Conservation (phyloP, 2,329 filamentous ascomycete species). For the Biscogniauxia sp. region DNA sequence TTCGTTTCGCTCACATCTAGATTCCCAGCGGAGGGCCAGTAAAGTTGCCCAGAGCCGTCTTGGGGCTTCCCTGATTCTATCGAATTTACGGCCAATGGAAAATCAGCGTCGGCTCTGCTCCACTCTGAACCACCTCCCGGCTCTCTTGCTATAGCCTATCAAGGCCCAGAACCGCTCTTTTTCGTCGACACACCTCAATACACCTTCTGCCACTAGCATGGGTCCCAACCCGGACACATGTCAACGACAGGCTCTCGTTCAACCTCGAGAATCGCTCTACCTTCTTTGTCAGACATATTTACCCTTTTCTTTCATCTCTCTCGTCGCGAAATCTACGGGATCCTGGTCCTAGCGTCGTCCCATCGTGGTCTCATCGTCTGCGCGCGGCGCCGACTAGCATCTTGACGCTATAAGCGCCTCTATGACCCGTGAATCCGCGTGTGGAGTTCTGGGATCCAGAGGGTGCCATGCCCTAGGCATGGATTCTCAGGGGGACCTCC, state of each 20-base stretch:
- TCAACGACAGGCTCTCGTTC: constrained; percentile 31
- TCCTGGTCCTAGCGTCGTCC: constrained; percentile 19
- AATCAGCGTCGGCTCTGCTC: constrained; percentile 16
- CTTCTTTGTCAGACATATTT: constrained; percentile 22
- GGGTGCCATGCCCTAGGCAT: constrained; percentile 16
- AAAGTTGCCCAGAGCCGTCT: constrained; percentile 13
- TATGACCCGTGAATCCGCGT: constrained; percentile 12
- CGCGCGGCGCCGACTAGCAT: constrained; percentile 17
- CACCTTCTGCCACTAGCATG: constrained; percentile 32
- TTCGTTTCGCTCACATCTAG: constrained; percentile 21
- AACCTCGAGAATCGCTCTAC: constrained; percentile 21
- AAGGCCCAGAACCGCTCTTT: constrained; percentile 22
- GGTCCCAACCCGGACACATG: constrained; percentile 26
- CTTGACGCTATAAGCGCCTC: constrained; percentile 22
- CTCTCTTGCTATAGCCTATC: constrained; percentile 22
- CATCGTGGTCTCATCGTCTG: constrained; percentile 19
- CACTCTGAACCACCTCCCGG: constrained; percentile 24
- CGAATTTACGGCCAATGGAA: constrained; percentile 31
- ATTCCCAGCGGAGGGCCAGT: constrained; percentile 6
- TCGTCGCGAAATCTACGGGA: constrained; percentile 24
- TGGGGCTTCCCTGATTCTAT: constrained; percentile 11
- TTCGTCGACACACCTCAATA: constrained; percentile 27
- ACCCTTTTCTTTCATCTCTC: constrained; percentile 19
- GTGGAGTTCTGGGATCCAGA: constrained; percentile 13
- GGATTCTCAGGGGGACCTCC: constrained; percentile 11